These are phyloP conservation scores for Coniferiporia weirii DNA, from an alignment of 1,284 basidiomycete genomes.

Conservation along the genomic window DNA sequence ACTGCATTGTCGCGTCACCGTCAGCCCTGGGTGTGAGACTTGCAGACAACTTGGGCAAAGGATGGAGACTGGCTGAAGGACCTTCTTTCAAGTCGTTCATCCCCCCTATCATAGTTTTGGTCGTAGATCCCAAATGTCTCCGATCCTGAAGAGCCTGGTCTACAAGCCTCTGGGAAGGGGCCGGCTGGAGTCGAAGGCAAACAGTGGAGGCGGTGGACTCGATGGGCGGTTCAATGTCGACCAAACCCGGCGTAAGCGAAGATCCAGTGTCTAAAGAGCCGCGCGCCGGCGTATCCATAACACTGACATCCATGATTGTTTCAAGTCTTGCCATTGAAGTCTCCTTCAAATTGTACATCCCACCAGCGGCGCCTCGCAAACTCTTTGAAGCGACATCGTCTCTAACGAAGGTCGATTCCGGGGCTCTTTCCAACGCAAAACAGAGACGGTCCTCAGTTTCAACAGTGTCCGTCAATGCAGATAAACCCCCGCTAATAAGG, in stretches of 20 bases:
- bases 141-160: too few species aligned
- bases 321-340: constrained; percentile 2
- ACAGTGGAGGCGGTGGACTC: too few species aligned
- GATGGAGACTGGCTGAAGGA: neutral
- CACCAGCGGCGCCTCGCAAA: neutral
- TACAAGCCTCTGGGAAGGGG: too few species aligned
- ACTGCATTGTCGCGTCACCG: constrained; percentile 46
- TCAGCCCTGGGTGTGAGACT: constrained; percentile 47
- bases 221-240: too few species aligned
- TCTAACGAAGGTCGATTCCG: neutral
- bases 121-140: too few species aligned
- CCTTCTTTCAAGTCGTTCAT: constrained; percentile 15
- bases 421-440: neutral
- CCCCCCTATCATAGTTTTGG: neutral
- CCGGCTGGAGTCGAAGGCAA: too few species aligned
- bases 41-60: constrained; percentile 46
- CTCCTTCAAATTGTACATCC: neutral
- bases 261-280: neutral
- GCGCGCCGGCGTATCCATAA: neutral
- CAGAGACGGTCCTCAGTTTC: neutral
- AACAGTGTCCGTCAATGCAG: neutral
- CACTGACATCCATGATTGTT: constrained; percentile 6
- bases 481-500: neutral
- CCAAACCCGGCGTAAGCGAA: neutral
- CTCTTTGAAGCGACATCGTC: neutral